phyloP scores from a whole-genome alignment of 2,329 filamentous ascomycete species.

The Fusarium poae region DNA sequence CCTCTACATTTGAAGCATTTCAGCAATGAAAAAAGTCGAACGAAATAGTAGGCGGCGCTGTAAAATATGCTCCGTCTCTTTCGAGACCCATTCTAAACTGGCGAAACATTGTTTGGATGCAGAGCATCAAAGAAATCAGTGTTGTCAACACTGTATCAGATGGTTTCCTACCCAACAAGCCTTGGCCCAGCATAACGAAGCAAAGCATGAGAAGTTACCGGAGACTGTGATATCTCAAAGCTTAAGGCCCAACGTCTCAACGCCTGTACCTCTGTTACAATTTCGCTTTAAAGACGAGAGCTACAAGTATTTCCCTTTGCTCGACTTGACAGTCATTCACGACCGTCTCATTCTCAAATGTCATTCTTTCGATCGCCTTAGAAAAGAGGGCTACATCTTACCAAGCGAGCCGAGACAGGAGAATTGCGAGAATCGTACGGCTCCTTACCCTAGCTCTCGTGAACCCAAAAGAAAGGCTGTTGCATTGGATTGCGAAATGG shows the following conservation, averaged over 20 bases:
- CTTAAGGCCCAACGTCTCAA: too few relatives aligned
- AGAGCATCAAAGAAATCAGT: not conserved
- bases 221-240: too few relatives aligned
- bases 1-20: too few relatives aligned
- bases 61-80: too few relatives aligned
- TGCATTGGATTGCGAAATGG: conserved; percentile 25
- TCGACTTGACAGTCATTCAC: not conserved
- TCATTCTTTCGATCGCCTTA: conserved; percentile 7
- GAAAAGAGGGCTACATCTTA: conserved; percentile 14
- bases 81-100: too few relatives aligned
- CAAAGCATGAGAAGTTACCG: too few relatives aligned
- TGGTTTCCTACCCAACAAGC: conserved; percentile 4
- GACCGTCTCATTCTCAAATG: not conserved
- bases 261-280: too few relatives aligned
- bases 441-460: not conserved
- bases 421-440: not conserved
- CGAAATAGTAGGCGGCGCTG: too few relatives aligned
- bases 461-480: conserved; percentile 27
- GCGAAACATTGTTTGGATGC: too few relatives aligned
- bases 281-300: too few relatives aligned
- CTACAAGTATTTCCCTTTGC: not conserved
- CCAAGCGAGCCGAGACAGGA: not conserved
- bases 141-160: conserved; percentile 8
- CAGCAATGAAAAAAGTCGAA: too few relatives aligned
- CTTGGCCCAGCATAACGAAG: conserved; percentile 1